Conservation (phyloP, 2,329 filamentous ascomycete species). For the Alternaria sp. region DNA sequence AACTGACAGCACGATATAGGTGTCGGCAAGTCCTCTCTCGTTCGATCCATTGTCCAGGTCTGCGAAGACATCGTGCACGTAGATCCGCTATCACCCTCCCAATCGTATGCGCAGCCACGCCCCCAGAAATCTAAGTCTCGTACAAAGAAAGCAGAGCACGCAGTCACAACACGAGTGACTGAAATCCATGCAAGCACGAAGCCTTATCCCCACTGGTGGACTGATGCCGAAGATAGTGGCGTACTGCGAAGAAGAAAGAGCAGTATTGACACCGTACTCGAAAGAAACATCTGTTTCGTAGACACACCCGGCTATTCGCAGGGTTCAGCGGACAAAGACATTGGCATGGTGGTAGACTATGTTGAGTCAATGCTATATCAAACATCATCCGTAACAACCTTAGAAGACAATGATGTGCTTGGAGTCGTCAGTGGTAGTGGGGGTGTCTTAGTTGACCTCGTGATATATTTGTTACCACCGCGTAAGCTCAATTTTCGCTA, state of each 20-base stretch:
- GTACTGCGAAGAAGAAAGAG: conserved; percentile 69
- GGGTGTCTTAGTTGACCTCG: conserved; percentile 82
- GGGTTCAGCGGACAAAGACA: conserved; percentile 51
- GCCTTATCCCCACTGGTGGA: conserved; percentile 89
- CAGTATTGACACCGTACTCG: conserved; percentile 78
- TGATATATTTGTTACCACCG: conserved; percentile 81
- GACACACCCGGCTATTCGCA: conserved; percentile 75
- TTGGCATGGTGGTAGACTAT: conserved; percentile 66
- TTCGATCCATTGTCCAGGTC: conserved; percentile 84
- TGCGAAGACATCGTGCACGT: conserved; percentile 95
- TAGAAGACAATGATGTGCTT: conserved; percentile 78
- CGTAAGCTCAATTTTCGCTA: conserved; percentile 59
- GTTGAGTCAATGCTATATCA: conserved; percentile 74
- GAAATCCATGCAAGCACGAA: conserved; percentile 59
- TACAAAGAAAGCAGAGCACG: conserved; percentile 32
- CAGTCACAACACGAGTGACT: conserved; percentile 41
- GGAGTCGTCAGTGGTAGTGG: conserved; percentile 82
- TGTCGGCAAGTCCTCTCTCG: conserved; percentile 87
- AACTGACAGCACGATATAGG: conserved; percentile 59
- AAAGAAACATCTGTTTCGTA: conserved; percentile 93
- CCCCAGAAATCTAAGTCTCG: conserved; percentile 37
- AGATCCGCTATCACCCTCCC: conserved; percentile 66
- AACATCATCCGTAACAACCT: conserved; percentile 67
- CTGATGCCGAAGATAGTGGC: conserved; percentile 74
- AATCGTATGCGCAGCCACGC: conserved; percentile 36